Conservation (phyloP, 2,329 filamentous ascomycete genomes). For the Neopestalotiopsis sp. region DNA sequence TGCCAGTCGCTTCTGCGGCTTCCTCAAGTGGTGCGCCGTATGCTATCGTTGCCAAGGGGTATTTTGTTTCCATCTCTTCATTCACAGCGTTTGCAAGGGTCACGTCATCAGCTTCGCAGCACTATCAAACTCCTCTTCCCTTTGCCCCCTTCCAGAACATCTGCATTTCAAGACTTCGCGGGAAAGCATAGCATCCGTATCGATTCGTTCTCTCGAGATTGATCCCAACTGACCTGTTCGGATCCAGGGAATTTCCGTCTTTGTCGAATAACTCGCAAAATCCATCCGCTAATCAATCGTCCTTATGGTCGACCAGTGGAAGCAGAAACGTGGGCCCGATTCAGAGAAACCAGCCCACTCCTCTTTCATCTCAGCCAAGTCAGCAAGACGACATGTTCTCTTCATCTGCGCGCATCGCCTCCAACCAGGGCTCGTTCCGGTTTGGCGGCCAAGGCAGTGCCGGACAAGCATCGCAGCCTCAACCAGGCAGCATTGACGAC, state of each 20-base stretch:
- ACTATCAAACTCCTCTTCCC: neutral
- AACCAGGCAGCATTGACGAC: slow-evolving; percentile 59
- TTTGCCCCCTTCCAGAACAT: neutral
- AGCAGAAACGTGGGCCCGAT: slow-evolving; percentile 54
- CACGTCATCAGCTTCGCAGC: neutral
- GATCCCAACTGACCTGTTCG: slow-evolving; percentile 30
- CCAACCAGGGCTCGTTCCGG: slow-evolving; percentile 55
- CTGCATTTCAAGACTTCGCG: neutral
- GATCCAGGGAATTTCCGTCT: slow-evolving; percentile 68
- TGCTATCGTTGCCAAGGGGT: slow-evolving; percentile 34
- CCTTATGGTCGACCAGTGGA: slow-evolving; percentile 60
- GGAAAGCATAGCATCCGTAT: neutral
- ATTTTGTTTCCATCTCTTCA: slow-evolving; percentile 18
- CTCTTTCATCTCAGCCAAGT: slow-evolving; percentile 53
- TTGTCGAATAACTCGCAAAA: slow-evolving; percentile 66
- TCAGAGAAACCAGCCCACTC: slow-evolving; percentile 57
- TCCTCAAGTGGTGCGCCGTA: slow-evolving; percentile 26
- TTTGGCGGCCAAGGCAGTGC: slow-evolving; percentile 55
- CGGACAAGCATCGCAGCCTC: slow-evolving; percentile 52
- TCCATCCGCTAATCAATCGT: slow-evolving; percentile 52
- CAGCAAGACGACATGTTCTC: slow-evolving; percentile 56
- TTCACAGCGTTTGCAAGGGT: slow-evolving; percentile 3
- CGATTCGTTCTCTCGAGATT: neutral
- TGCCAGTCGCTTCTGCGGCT: neutral
- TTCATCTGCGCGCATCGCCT: slow-evolving; percentile 41